Evolutionary conservation across 2,329 filamentous ascomycete genomes (phyloP), one percentile per base, ranked within the genome.

Genomic region (Epichloe gansuensis): DNA sequence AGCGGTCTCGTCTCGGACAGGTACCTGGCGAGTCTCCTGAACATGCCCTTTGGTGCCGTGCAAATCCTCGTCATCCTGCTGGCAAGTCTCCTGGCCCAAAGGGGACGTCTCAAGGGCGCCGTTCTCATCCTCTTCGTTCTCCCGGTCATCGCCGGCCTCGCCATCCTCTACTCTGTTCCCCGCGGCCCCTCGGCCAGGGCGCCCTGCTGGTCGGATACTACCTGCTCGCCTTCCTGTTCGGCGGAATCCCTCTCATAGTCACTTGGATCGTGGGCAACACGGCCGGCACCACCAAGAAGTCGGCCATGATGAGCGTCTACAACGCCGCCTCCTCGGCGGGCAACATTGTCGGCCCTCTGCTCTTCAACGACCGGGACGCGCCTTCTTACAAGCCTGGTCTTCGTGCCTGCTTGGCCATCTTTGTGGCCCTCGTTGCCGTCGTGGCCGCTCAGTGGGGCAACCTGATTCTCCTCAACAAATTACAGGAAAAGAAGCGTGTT

Each of bases 241-340:
- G 80, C 1, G 79, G 76, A 1, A 85, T 83, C 58, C 82, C 82
- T 0, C 69, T 87, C 9, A 77, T 85, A 28, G 78, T 86, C 0
- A 75, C 79, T 0, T 88, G 83, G 83, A 81, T 86, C 53, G 75
- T 86, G 5, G 80, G 77, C 7, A 87, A 87, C 63, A 85, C 81
- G 0, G 83, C 74, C 0, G 84, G 83, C 6, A 78, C 76, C 15
- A 85, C 82, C 3, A 86, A 87, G 66, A 83, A 83, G 61, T 81
- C 80, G 0, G 72, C 78, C 48, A 74, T 81, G 41, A 81, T 85
- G 74, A 78, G 77, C 0, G 66, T 84, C 0, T 86, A 79, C 69
- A 82, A 83, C 58, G 81, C 78, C 1, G 82, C 78, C 0, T 74
- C 75, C 2, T 76, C 80, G 0, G 73, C 76, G 0, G 83, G 83